Evolutionary conservation across 176 grass and related monocot species (phyloP).

Genomic region (Rhynchospora breviuscula): DNA sequence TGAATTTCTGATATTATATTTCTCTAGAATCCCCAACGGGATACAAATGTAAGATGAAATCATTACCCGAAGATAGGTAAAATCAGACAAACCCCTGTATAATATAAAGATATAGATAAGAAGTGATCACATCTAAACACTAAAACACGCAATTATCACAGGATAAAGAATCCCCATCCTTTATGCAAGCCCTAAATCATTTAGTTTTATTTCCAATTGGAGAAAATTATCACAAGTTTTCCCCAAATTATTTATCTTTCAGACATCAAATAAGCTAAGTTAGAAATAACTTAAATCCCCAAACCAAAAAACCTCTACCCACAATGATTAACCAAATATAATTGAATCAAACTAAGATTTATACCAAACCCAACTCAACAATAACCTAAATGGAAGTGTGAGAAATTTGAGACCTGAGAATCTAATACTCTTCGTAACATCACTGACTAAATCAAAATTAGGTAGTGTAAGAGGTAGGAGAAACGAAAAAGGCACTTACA

Average conservation of each 20-base stretch:
- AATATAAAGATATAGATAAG: not conserved
- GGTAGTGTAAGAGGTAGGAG: not conserved
- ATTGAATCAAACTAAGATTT: not conserved
- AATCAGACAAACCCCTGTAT: not conserved
- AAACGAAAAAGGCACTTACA: not conserved
- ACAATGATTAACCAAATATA: not conserved
- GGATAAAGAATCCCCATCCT: not conserved
- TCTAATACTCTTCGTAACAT: not conserved
- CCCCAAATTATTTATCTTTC: not conserved
- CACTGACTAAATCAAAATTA: not conserved
- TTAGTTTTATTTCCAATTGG: not conserved
- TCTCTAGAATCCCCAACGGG: not conserved
- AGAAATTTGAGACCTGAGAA: not conserved
- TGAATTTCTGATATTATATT: not conserved
- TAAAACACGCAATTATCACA: not conserved
- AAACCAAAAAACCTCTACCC: not conserved
- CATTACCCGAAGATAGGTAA: not conserved
- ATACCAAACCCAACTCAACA: not conserved
- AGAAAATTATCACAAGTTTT: not conserved
- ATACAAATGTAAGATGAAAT: not conserved
- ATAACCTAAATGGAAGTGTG: not conserved
- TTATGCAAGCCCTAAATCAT: not conserved
- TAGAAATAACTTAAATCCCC: slow-evolving; percentile 6
- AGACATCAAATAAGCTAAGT: not conserved
- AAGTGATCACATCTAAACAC: not conserved